Base-by-base conservation (phyloP, 164 flowering plant species). In the Vitis rotundifolia region DNA sequence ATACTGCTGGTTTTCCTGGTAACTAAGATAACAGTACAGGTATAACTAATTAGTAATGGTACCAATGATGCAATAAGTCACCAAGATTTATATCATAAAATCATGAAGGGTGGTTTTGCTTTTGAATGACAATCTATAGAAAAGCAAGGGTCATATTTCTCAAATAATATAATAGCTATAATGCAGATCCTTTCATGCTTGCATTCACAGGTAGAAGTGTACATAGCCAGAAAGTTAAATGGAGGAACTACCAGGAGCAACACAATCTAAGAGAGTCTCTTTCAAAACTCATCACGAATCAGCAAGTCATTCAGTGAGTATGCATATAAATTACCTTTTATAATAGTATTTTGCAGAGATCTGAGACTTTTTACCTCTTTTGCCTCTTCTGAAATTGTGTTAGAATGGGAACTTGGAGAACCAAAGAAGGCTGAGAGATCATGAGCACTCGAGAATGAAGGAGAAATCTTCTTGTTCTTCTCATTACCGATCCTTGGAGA, bases 401-500 rank as follows among this genome's bases (percentile, higher is more conserved):
- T 54, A 52, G 50, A 69, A 29, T 18, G 16, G 51, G 26, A 61
- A 18, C 19, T 13, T 12, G 51, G 59, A 62, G 57, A 69, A 61
- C 48, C 19, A 50, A 19, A 9, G 48, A 19, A 9, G 48, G 15
- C 11, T 9, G 19, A 52, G 22, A 53, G 58, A 16, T 65, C 59
- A 10, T 50, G 68, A 65, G 19, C 57, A 31, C 48, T 53, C 13
- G 48, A 29, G 16, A 6, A 53, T 53, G 18, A 37, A 50, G 50
- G 59, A 69, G 44, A 19, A 61, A 60, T 9, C 48, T 18, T 29
- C 19, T 18, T 22, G n/a, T 12, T 52, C 37, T 63, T 54, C 52
- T 8, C 48, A 22, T 63, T 51, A 65, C 55, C 31, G 58, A 65
- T 58, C 66, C 11, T 14, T 52, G 48, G 71, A 64, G 29, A 37